phyloP scores from a whole-genome alignment of 306 rosid species.

The Dryas alaskensis region DNA sequence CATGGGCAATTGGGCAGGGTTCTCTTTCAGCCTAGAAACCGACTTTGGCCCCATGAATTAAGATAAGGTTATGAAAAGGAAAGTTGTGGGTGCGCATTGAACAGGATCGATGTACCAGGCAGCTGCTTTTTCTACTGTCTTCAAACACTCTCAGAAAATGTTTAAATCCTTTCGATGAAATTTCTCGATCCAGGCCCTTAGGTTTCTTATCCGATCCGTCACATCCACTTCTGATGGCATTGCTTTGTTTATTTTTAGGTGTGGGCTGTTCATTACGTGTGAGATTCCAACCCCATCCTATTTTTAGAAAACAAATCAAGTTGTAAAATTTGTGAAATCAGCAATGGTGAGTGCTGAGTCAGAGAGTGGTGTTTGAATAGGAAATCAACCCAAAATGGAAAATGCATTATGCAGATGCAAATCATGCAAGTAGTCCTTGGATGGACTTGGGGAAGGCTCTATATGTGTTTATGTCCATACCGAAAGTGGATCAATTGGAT shows the following conservation, averaged over 20 bases:
- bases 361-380: too few species aligned
- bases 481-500: not conserved
- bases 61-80: constrained; percentile 30
- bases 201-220: not conserved
- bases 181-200: too few species aligned
- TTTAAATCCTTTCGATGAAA: too few species aligned
- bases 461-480: too few species aligned
- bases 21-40: not conserved
- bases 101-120: not conserved
- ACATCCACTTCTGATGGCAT: too few species aligned
- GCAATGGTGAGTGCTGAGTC: too few species aligned
- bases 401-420: too few species aligned
- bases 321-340: too few species aligned
- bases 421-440: too few species aligned
- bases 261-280: not conserved
- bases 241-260: not conserved
- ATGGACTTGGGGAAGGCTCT: too few species aligned
- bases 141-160: not conserved
- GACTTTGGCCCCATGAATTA: not conserved
- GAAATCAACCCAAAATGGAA: too few species aligned
- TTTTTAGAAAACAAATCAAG: not conserved
- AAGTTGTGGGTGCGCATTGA: not conserved
- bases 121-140: not conserved
- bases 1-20: too few species aligned
- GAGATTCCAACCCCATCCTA: not conserved